Conservation (phyloP, 1,284 basidiomycete genomes). For the Austroboletus niveus region DNA sequence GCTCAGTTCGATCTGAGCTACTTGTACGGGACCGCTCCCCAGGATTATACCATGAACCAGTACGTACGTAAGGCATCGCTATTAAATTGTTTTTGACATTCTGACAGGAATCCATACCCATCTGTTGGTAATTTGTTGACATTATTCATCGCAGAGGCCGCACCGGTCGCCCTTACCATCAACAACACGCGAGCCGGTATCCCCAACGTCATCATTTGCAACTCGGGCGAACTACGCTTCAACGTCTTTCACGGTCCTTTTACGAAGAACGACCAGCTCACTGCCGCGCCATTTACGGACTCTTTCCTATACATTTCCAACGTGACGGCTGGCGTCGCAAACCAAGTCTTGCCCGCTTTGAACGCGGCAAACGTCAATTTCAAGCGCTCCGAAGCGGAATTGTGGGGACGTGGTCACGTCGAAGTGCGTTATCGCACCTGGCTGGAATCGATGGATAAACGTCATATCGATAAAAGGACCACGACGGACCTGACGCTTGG, state of each 20-base stretch:
- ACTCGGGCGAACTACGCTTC: slow-evolving; percentile 76
- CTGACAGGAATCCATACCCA: slow-evolving; percentile 56
- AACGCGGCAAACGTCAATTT: slow-evolving; percentile 44
- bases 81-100: not conserved
- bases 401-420: slow-evolving; percentile 52
- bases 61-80: slow-evolving; percentile 29
- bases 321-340: slow-evolving; percentile 48
- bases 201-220: slow-evolving; percentile 69
- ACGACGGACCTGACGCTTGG: slow-evolving; percentile 55
- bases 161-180: slow-evolving; percentile 53
- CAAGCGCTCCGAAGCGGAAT: slow-evolving; percentile 36
- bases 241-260: slow-evolving; percentile 70
- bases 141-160: slow-evolving; percentile 57
- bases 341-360: slow-evolving; percentile 50
- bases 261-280: slow-evolving; percentile 78
- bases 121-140: slow-evolving; percentile 63
- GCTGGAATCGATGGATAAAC: slow-evolving; percentile 53
- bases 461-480: slow-evolving; percentile 25
- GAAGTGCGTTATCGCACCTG: slow-evolving; percentile 51
- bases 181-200: slow-evolving; percentile 60
- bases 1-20: slow-evolving; percentile 52
- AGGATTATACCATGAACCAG: slow-evolving; percentile 66
- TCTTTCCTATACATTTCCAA: slow-evolving; percentile 58
- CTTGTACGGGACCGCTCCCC: slow-evolving; percentile 68
- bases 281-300: slow-evolving; percentile 64